Evolutionary conservation across 176 grass and related monocot genomes (phyloP).

Genomic region (Hordeum marinum): DNA sequence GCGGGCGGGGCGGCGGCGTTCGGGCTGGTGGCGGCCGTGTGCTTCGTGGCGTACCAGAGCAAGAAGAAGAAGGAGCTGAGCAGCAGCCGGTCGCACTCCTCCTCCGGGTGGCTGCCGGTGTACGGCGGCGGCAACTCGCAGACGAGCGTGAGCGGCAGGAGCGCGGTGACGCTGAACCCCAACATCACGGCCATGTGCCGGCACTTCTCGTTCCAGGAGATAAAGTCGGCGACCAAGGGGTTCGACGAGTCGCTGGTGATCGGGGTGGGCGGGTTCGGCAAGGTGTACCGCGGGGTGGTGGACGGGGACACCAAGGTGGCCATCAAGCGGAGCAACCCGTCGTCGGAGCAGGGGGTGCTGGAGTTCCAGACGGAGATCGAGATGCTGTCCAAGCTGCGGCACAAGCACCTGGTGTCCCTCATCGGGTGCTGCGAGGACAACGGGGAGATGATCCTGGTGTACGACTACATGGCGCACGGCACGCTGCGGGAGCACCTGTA

Average conservation of each 20-base stretch:
- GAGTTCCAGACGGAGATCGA: constrained; percentile 59
- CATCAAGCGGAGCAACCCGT: constrained; percentile 46
- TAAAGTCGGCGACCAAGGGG: constrained; percentile 43
- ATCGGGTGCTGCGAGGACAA: constrained; percentile 51
- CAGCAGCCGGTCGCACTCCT: constrained; percentile 39
- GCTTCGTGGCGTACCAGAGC: constrained; percentile 31
- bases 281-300: constrained; percentile 40
- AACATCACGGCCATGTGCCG: constrained; percentile 71
- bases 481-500: constrained; percentile 49
- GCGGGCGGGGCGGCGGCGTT: constrained; percentile 49
- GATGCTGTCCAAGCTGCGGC: constrained; percentile 52
- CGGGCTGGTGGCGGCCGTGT: constrained; percentile 42
- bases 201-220: constrained; percentile 50
- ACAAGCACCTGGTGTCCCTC: constrained; percentile 47
- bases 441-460: constrained; percentile 45
- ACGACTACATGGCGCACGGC: constrained; percentile 50
- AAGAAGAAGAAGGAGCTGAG: constrained; percentile 42
- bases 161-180: constrained; percentile 38
- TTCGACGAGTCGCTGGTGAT: constrained; percentile 46
- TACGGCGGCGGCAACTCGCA: constrained; percentile 51
- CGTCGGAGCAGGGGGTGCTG: constrained; percentile 38
- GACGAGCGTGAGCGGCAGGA: constrained; percentile 43
- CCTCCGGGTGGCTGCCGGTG: constrained; percentile 61
- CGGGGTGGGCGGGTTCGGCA: constrained; percentile 51
- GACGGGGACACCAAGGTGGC: constrained; percentile 48